These are phyloP conservation scores for Amoebophrya sp. DNA, from an alignment of 169 alveolate genomes.

Conservation along the genomic window DNA sequence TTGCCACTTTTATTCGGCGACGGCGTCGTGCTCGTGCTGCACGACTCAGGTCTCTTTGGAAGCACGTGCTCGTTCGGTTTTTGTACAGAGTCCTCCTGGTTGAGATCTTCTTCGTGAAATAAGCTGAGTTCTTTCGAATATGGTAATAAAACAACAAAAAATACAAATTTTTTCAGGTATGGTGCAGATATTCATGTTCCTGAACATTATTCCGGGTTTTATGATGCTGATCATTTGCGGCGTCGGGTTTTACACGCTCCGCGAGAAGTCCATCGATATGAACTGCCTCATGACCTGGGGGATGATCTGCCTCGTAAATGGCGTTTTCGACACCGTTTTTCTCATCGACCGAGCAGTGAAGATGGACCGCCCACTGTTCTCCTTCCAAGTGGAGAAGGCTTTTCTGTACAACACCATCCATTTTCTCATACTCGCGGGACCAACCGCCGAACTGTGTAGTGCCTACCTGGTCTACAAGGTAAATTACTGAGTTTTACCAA, in stretches of 20 bases:
- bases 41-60: no score
- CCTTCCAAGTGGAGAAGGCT: background rate
- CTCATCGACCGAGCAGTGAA: background rate
- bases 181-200: background rate
- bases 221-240: background rate
- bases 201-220: background rate
- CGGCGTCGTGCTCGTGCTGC: no score
- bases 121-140: no score
- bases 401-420: background rate
- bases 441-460: background rate
- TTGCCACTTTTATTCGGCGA: no score
- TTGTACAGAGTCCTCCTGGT: no score
- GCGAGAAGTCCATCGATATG: background rate
- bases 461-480: background rate
- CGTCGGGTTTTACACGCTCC: background rate
- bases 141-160: no score
- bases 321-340: background rate
- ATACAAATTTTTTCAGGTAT: no score
- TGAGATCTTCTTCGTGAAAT: no score
- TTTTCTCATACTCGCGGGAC: background rate
- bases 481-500: no score
- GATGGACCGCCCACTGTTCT: background rate
- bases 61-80: no score
- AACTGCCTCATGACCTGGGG: constrained; percentile 19
- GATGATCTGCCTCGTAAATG: background rate